A percentile compares a stretch with the other conserved stretches of the same genome.
phyloP scores from a whole-genome alignment of 805 yeast species.

The Torulaspora delbrueckii region DNA sequence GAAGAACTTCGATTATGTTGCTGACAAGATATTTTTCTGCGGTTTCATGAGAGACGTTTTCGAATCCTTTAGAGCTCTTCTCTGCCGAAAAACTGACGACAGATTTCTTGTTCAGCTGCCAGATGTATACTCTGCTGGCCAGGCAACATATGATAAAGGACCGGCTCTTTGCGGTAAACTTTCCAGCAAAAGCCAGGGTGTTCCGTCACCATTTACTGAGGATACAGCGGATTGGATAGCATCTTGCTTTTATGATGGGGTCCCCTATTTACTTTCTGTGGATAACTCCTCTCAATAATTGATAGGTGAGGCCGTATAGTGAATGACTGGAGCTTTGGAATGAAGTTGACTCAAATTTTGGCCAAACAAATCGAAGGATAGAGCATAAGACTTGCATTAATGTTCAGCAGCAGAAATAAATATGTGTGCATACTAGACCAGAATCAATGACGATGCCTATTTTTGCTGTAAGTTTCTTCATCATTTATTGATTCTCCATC shows the following conservation, averaged over 20 bases:
- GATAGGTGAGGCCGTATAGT: too few relatives aligned
- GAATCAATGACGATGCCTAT: too few relatives aligned
- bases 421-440: too few relatives aligned
- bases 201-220: not conserved
- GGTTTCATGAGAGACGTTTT: conserved; percentile 12
- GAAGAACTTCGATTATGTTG: conserved; percentile 6
- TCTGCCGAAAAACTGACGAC: not conserved
- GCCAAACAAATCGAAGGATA: too few relatives aligned
- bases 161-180: not conserved
- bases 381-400: too few relatives aligned
- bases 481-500: too few relatives aligned
- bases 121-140: not conserved
- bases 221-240: conserved; percentile 15
- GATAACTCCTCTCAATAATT: not conserved
- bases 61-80: conserved; percentile 9
- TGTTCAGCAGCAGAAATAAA: too few relatives aligned
- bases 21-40: conserved; percentile 8
- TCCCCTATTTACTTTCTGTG: conserved; percentile 1
- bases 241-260: conserved; percentile 12
- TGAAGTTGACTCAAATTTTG: too few relatives aligned
- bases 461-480: too few relatives aligned
- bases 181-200: not conserved
- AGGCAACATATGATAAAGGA: not conserved
- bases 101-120: not conserved
- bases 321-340: too few relatives aligned